A percentile compares a stretch with the other conserved stretches of the same genome.
Evolutionary conservation across 2,329 filamentous ascomycete species (phyloP).

Genomic region (Fusarium sp.): DNA sequence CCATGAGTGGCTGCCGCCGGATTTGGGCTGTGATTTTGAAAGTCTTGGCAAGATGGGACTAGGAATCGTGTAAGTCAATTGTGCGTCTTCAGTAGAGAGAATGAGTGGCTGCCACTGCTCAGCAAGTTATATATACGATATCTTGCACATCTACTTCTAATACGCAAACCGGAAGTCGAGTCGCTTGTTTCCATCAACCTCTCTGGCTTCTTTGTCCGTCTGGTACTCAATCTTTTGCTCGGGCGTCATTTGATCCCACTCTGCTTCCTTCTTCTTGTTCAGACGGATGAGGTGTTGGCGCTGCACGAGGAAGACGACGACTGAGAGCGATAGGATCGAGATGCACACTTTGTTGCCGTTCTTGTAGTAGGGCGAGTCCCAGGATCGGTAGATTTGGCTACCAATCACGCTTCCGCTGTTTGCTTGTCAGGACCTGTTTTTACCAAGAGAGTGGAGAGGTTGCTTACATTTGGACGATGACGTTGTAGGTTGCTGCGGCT

Average conservation of each 20-base stretch:
- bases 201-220: constrained; percentile 52
- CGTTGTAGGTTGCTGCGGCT: constrained; percentile 58
- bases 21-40: constrained; percentile 10
- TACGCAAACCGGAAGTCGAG: constrained; percentile 62
- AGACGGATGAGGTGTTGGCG: constrained; percentile 53
- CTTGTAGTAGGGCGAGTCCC: constrained; percentile 64
- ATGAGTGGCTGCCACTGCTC: neutral
- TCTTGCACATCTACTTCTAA: constrained; percentile 28
- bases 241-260: constrained; percentile 56
- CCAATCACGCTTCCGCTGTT: constrained; percentile 52
- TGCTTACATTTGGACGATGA: constrained; percentile 54
- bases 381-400: constrained; percentile 58
- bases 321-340: constrained; percentile 57
- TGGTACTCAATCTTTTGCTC: constrained; percentile 58
- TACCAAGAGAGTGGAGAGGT: rapidly evolving
- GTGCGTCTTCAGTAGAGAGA: neutral
- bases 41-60: constrained; percentile 1
- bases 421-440: constrained; percentile 3
- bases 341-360: constrained; percentile 65
- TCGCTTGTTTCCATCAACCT: constrained; percentile 58
- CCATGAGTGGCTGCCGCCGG: constrained; percentile 4
- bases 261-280: constrained; percentile 58
- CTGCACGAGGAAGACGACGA: constrained; percentile 60
- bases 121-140: neutral
- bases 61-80: neutral